These are phyloP conservation scores for Neopestalotiopsis sp. DNA, from an alignment of 2,329 filamentous ascomycete genomes.

Conservation along the genomic window DNA sequence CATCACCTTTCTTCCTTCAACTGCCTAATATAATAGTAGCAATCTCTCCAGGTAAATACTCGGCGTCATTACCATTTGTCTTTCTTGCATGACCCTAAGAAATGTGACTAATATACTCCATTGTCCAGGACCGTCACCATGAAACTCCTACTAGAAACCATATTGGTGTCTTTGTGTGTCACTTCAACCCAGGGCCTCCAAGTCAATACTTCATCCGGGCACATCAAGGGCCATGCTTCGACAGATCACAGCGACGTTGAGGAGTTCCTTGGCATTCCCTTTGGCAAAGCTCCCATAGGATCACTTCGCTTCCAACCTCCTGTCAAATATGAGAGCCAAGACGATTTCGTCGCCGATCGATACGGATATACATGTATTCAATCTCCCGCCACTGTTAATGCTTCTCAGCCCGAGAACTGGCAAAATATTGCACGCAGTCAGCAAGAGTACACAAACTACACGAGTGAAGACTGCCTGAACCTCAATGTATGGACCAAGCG, in stretches of 20 bases:
- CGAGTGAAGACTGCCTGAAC: conserved; percentile 41
- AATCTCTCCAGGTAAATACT: background rate
- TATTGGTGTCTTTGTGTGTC: background rate
- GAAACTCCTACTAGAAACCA: background rate
- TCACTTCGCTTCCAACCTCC: conserved; percentile 22
- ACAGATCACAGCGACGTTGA: background rate
- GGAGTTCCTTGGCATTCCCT: conserved; percentile 22
- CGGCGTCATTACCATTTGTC: no score
- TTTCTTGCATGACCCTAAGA: no score
- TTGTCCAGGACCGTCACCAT: background rate
- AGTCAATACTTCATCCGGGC: background rate
- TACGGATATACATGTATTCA: background rate
- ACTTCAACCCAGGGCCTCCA: background rate
- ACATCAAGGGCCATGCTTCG: background rate
- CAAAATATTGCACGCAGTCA: conserved; percentile 18
- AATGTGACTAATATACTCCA: no score
- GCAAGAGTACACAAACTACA: conserved; percentile 12
- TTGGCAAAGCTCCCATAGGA: conserved; percentile 22
- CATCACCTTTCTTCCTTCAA: background rate
- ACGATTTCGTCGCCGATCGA: background rate
- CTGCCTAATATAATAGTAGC: background rate
- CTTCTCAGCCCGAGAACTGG: conserved; percentile 4
- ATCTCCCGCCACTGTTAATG: background rate
- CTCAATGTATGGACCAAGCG: conserved; percentile 44
- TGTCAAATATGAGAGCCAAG: background rate